Conservation (phyloP, 2,329 filamentous ascomycete genomes). For the Verticillium albo-atrum region DNA sequence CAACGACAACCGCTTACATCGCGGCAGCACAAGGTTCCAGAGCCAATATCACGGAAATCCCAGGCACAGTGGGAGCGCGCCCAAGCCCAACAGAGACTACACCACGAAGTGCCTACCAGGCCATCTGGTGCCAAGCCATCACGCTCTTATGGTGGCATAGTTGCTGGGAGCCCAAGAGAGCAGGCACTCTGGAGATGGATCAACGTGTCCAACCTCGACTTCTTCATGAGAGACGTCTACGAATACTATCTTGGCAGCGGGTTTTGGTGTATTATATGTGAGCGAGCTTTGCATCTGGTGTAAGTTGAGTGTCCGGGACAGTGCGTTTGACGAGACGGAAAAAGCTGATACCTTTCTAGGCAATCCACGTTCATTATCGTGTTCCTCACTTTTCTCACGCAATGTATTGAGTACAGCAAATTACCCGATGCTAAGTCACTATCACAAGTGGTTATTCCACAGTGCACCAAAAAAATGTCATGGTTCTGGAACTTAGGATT, state of each 20-base stretch:
- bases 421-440: conserved; percentile 61
- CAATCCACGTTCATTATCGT: conserved; percentile 79
- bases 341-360: conserved; percentile 30
- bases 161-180: conserved; percentile 49
- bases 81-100: conserved; percentile 47
- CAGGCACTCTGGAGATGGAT: conserved; percentile 90
- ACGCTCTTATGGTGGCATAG: conserved; percentile 20
- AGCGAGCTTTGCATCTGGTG: conserved; percentile 67
- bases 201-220: conserved; percentile 84
- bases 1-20: conserved; percentile 16
- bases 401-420: conserved; percentile 78
- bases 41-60: conserved; percentile 37
- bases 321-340: background rate
- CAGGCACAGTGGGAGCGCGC: conserved; percentile 51
- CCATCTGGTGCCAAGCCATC: conserved; percentile 17
- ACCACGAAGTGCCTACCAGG: conserved; percentile 30
- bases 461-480: conserved; percentile 74
- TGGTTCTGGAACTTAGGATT: conserved; percentile 71
- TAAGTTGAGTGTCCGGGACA: conserved; percentile 36
- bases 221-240: conserved; percentile 81
- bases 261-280: conserved; percentile 77
- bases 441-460: conserved; percentile 55
- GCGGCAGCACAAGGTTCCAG: conserved; percentile 25
- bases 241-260: conserved; percentile 80
- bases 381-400: conserved; percentile 77